Evolutionary conservation across 1,284 basidiomycete genomes (phyloP), one percentile per base, ranked within the genome.

Genomic region (Sanghuangporus sanghuang): DNA sequence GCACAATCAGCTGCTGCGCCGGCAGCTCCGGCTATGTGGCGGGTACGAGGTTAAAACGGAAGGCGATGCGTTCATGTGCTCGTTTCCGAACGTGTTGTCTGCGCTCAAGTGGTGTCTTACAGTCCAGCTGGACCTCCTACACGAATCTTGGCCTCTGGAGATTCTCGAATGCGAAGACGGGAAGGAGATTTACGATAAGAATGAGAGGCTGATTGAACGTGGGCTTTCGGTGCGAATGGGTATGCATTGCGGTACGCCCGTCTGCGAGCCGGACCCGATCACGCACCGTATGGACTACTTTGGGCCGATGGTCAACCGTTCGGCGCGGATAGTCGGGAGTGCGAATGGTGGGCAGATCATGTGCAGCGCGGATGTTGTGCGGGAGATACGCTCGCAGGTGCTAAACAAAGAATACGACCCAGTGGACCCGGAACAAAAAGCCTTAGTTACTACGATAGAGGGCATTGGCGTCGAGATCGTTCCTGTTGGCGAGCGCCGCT

Each of bases 11-110:
- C 80, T 98, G 14, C 82, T 99, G 64, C 88, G 96, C 23, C 84
- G 96, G 9, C 90, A 93, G 68, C 78, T 99, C 50, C 86, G 96
- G 38, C 82, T 92, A 59, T 96, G 96, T 71, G 96, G 95, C 49
- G 97, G 97, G 0, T 99, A 98, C 76, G 96, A 99, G 77, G 96
- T 98, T 71, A 99, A 99, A 77, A 99, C 97, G 21, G 97, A 99
- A 89, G 97, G 97, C 42, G 97, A 99, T 72, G 90, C 96, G 0
- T 99, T 99, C 80, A 97, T 99, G 93, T 96, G 96, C 56, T 96
- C 95, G 16, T 99, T 99, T 83, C 92, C 92, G 8, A 92, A 87
- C 4, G 87, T 95, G 7, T 82, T 93, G 3, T 84, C 93, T 0
- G 97, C 95, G 0, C 75, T 99, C 44, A 86, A 95, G 79, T 99